A percentile compares a stretch with the other conserved stretches of the same genome.
phyloP scores from a whole-genome alignment of 352 stramenopile species.

The Pythium apleroticum region DNA sequence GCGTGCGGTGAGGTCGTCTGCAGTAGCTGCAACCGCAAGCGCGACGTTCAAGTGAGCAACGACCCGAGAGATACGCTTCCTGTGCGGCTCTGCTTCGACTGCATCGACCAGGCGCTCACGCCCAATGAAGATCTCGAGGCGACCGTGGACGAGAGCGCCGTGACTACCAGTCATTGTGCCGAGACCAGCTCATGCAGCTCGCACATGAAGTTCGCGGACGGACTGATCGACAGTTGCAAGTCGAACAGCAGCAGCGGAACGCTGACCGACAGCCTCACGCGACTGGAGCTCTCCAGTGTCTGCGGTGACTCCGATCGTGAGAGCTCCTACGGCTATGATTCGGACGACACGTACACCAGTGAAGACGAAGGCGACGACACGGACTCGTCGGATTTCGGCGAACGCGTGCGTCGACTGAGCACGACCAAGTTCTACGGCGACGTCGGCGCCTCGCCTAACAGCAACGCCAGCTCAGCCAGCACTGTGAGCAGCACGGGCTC shows the following conservation, averaged over 20 bases:
- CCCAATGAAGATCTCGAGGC: slow-evolving; percentile 15
- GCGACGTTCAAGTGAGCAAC: slow-evolving; percentile 43
- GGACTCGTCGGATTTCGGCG: not conserved
- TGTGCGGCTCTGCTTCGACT: slow-evolving; percentile 75
- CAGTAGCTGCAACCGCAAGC: slow-evolving; percentile 63
- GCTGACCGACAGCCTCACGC: slow-evolving; percentile 20
- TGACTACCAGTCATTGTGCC: slow-evolving; percentile 17
- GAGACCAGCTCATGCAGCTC: slow-evolving; percentile 28
- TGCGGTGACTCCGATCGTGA: slow-evolving; percentile 31
- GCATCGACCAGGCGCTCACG: slow-evolving; percentile 61
- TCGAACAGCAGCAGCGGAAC: slow-evolving; percentile 16
- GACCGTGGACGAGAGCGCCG: not conserved
- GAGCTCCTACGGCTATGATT: slow-evolving; percentile 31
- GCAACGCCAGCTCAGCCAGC: slow-evolving; percentile 6
- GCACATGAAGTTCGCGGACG: slow-evolving; percentile 19
- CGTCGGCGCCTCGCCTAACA: not conserved
- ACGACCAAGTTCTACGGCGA: slow-evolving; percentile 5
- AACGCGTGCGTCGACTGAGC: not conserved
- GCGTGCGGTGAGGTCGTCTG: slow-evolving; percentile 81
- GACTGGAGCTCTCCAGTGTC: slow-evolving; percentile 43
- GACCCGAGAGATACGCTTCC: slow-evolving; percentile 32
- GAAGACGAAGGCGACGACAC: slow-evolving; percentile 4
- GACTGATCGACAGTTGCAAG: slow-evolving; percentile 33
- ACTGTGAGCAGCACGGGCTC: slow-evolving; percentile 15
- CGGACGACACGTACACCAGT: slow-evolving; percentile 12